Base-by-base conservation (phyloP, 163 green algal species). In the Prototheca stagnorum region DNA sequence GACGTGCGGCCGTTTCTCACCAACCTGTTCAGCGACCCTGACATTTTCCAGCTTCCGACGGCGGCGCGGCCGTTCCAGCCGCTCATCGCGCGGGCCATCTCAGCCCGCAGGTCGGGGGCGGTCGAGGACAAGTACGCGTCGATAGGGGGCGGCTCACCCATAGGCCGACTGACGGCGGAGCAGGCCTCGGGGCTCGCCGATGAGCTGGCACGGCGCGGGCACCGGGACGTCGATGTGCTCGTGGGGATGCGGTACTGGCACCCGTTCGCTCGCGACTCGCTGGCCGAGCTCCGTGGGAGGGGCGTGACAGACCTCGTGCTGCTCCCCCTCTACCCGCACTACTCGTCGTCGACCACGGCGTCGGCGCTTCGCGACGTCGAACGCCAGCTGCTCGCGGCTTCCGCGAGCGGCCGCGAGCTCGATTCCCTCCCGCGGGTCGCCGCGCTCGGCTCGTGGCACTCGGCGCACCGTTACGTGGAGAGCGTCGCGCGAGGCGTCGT, bases 201-300 rank as follows among this genome's bases (percentile, higher is more conserved):
- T 1, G 49, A 72, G 12, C 57, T 97, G 31, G 33, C 50, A 16
- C 22, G 17, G 0, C 70, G 75, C 22, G 85, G 79, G n/a, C 25
- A 79, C 24, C n/a, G n/a, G n/a, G 47, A 81, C 31, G 80, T 70
- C 19, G 61, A 74, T 9, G 77, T 88, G 23, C 97, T 96, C 48
- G 90, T 98, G 17, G 90, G 78, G 47, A 99, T 99, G 90, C 78
- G 90, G 27, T 99, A 99, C 67, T 99, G 90, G 90, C 78, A 93
- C 29, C 90, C 90, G 2, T 98, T 94, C 70, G 98, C 89, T 37
- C 50, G 61, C 33, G 54, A 66, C 25, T 56, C 62, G 1, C 41
- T 71, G 2, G 56, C 22, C 11, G 52, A 72, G 31, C 78, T 97
- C 39, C 94, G 95, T 64, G 23, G 25, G 3, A 86, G 95, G 56